Base-by-base conservation (phyloP, 768 basidiomycete species). In the Pisolithus orientalis region DNA sequence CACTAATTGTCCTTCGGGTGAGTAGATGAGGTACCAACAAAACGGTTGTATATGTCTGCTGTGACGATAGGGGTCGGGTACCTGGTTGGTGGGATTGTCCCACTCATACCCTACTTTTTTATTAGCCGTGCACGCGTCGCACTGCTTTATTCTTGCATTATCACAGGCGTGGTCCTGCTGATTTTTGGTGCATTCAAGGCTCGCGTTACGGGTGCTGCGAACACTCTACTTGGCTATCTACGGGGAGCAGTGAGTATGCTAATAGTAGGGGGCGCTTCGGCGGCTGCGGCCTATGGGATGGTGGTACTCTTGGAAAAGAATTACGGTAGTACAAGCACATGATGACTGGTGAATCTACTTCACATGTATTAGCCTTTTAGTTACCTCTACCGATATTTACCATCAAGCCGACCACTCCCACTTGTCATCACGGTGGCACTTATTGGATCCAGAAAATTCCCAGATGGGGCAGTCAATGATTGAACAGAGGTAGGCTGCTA, bases 1-100 rank as follows among this genome's bases (percentile, higher is more conserved):
- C 9, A 5, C 14, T 9, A 27, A 31, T 29, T 11, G 40, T 39
- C 28, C 13, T 56, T 31, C 28, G 45, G 8, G 31, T 49, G 25
- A 13, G 47, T 64, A 87, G 94, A 96, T 77, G 95, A 98, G 70
- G 80, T 96, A 37, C 90, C 94, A 1, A 82, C 82, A 13, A 76
- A 77, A 21, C 80, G 96, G 28, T 75, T 97, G 57, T 97, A 93
- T 72, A 77, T 84, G 32, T 94, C 92, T 1, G 95, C 95, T 2
- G 78, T 95, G 58, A 98, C 95, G 0, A 98, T 99, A 64, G 96
- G 95, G 55, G 78, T 92, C 63, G 92, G 93, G 9, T 95, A 98
- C 73, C 84, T 94, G 56, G 49, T 95, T 50, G 96, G 96, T 43
- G 96, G 96, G 34, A 75, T 94, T 50, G 89, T 98, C 61, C 96